Conservation (phyloP, 192 early-diverging fungal genomes). For the Glomus cerebriforme region DNA sequence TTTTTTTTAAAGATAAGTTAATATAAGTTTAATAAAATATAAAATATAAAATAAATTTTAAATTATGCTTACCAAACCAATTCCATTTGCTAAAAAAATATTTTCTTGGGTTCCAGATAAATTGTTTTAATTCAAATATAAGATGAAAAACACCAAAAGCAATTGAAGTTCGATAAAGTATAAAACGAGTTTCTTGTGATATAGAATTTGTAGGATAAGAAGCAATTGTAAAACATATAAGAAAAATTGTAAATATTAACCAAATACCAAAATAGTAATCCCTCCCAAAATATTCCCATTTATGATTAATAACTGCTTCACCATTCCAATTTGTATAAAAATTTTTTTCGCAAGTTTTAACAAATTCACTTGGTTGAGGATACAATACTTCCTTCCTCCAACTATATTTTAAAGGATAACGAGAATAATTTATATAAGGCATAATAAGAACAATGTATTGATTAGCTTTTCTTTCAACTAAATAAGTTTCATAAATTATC, state of each 20-base stretch:
- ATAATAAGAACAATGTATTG: not conserved
- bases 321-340: conserved; percentile 1
- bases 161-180: not conserved
- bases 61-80: not conserved
- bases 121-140: conserved; percentile 8
- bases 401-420: not conserved
- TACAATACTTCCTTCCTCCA: not conserved
- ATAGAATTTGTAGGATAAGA: not conserved
- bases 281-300: not conserved
- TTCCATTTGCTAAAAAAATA: not conserved
- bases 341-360: not conserved
- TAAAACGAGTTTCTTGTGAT: not conserved
- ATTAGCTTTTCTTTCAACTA: no score
- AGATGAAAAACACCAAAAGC: not conserved
- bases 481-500: no score
- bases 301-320: conserved; percentile 8
- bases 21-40: not conserved
- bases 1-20: not conserved
- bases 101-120: not conserved
- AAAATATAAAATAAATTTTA: not conserved
- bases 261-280: not conserved
- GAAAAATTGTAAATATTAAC: not conserved
- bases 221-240: not conserved
- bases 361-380: not conserved
- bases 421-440: not conserved